Conservation (phyloP, 2,329 filamentous ascomycete genomes). For the Ophiocordyceps camponoti-floridani region DNA sequence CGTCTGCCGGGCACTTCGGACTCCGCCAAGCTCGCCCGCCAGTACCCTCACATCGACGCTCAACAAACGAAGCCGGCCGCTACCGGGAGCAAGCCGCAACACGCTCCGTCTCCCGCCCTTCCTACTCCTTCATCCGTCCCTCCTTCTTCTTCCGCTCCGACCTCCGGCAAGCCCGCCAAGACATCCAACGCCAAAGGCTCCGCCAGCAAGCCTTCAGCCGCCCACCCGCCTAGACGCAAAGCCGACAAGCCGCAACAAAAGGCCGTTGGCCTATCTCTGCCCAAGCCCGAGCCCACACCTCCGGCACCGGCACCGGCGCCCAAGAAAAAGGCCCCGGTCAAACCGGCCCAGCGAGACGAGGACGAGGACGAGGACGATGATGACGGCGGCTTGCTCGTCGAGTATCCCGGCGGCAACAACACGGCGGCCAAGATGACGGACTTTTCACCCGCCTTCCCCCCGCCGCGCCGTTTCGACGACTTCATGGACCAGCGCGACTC, state of each 20-base stretch:
- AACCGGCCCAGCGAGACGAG: constrained; percentile 21
- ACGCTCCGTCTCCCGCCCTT: constrained; percentile 3
- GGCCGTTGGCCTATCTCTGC: constrained; percentile 15
- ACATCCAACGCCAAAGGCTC: constrained; percentile 9
- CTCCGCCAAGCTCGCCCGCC: constrained; percentile 41
- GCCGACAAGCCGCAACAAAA: constrained; percentile 16
- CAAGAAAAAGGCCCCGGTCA: neutral
- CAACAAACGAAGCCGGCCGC: neutral
- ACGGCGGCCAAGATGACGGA: constrained; percentile 14
- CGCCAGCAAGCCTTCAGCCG: constrained; percentile 4
- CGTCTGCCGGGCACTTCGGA: constrained; percentile 49
- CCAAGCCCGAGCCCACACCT: constrained; percentile 8
- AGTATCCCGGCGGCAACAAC: constrained; percentile 34
- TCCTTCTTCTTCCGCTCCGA: neutral
- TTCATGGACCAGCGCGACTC: constrained; percentile 28
- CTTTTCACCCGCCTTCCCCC: constrained; percentile 31
- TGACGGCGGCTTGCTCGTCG: constrained; percentile 38
- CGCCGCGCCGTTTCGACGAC: constrained; percentile 32
- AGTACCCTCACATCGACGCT: constrained; percentile 44
- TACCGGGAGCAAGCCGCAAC: constrained; percentile 3
- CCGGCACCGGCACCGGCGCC: constrained; percentile 1
- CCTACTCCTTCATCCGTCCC: neutral
- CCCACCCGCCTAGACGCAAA: constrained; percentile 6
- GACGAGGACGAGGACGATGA: constrained; percentile 38
- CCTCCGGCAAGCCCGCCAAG: constrained; percentile 1